phyloP scores from a whole-genome alignment of 371 early-diverging fungal species.

The Mucor piriformis region DNA sequence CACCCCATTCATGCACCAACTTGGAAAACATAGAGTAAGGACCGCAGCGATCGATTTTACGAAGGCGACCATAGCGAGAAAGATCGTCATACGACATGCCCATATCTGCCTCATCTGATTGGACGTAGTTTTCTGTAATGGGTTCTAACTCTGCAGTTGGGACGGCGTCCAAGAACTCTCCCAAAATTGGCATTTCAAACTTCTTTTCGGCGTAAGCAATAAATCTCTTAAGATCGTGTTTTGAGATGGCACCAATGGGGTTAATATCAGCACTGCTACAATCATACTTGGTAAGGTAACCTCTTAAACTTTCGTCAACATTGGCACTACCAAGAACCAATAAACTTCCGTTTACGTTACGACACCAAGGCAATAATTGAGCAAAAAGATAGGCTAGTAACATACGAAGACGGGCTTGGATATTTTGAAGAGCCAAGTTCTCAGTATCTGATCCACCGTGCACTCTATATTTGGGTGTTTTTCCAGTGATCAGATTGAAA shows the following conservation, averaged over 20 bases:
- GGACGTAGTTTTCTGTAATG: slow-evolving; percentile 73
- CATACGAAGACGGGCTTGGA: slow-evolving; percentile 97
- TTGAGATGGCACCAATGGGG: slow-evolving; percentile 95
- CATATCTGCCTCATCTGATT: slow-evolving; percentile 95
- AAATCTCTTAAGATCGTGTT: slow-evolving; percentile 85
- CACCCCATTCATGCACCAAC: slow-evolving; percentile 81
- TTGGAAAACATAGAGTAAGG: slow-evolving; percentile 92
- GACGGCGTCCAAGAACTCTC: slow-evolving; percentile 82
- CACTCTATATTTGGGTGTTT: slow-evolving; percentile 77
- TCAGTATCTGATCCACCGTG: slow-evolving; percentile 88
- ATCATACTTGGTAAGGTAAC: slow-evolving; percentile 98
- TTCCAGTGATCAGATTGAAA: slow-evolving; percentile 80
- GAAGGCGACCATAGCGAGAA: slow-evolving; percentile 87
- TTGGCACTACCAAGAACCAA: slow-evolving; percentile 96
- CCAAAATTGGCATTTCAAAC: slow-evolving; percentile 74
- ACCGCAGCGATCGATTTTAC: slow-evolving; percentile 87
- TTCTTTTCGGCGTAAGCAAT: slow-evolving; percentile 70
- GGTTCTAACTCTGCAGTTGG: slow-evolving; percentile 98
- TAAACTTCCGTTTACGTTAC: slow-evolving; percentile 74
- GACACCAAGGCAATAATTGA: slow-evolving; percentile 89
- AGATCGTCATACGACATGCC: slow-evolving; percentile 97
- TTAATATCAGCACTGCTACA: slow-evolving; percentile 97
- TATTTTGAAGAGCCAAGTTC: slow-evolving; percentile 96
- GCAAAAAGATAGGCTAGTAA: slow-evolving; percentile 94
- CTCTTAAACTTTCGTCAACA: slow-evolving; percentile 95